Percentiles rank a stretch among this genome's conserved stretches.
phyloP scores from a whole-genome alignment of 225 moss, liverwort and hornwort species.

The Takakia lepidozioides region DNA sequence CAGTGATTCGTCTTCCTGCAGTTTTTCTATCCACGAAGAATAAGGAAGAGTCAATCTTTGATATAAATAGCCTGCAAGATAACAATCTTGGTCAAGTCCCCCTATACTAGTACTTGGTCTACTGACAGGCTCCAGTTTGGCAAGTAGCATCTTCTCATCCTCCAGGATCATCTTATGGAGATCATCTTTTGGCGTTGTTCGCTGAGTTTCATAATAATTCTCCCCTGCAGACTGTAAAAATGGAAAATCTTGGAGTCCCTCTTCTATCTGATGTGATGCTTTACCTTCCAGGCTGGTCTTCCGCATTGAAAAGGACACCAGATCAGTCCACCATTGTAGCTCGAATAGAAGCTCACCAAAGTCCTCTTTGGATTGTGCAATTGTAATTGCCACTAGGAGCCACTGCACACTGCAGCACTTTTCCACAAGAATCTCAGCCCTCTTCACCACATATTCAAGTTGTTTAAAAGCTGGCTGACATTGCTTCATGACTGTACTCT shows the following conservation, averaged over 20 bases:
- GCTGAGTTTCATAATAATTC: not conserved
- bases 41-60: not conserved
- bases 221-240: not conserved
- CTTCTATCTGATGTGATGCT: too few species aligned
- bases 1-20: constrained; percentile 3
- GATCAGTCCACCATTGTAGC: constrained; percentile 15
- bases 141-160: constrained; percentile 1
- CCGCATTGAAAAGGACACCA: constrained; percentile 3
- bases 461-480: too few species aligned
- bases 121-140: not conserved
- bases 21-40: not conserved
- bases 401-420: constrained; percentile 8
- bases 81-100: not conserved
- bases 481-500: too few species aligned
- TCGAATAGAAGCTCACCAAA: constrained; percentile 11
- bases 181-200: not conserved
- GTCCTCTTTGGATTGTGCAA: constrained; percentile 9
- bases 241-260: not conserved
- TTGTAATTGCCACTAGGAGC: constrained; percentile 1
- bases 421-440: constrained; percentile 15
- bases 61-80: constrained; percentile 3
- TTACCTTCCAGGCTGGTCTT: not conserved
- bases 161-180: constrained; percentile 1
- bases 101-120: too few species aligned
- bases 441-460: constrained; percentile 10